Evolutionary conservation across 352 stramenopile species (phyloP).

Genomic region (Discostella stelligera): DNA sequence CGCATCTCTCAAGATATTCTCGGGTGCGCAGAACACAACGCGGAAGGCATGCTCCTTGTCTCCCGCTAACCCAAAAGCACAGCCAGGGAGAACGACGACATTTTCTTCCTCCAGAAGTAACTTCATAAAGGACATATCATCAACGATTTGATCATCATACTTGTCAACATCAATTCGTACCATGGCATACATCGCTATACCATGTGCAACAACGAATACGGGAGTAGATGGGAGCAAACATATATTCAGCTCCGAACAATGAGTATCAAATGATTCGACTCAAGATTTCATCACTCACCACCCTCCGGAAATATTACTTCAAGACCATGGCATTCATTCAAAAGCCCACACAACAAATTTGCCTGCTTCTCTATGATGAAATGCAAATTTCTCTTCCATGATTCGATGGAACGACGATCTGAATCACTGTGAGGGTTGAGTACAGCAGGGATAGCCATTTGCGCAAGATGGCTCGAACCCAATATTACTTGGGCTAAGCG

Average conservation of each 20-base stretch:
- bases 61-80: slow-evolving; percentile 80
- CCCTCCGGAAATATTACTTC: slow-evolving; percentile 88
- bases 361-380: slow-evolving; percentile 86
- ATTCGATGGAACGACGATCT: slow-evolving; percentile 76
- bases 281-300: neutral
- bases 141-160: slow-evolving; percentile 84
- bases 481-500: slow-evolving; percentile 91
- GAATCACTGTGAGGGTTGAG: slow-evolving; percentile 79
- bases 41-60: slow-evolving; percentile 61
- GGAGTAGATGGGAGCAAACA: neutral
- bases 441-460: slow-evolving; percentile 85
- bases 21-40: slow-evolving; percentile 81
- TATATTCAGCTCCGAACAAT: neutral
- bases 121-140: slow-evolving; percentile 92
- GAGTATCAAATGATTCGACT: neutral
- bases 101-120: slow-evolving; percentile 93
- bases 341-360: slow-evolving; percentile 83
- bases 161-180: slow-evolving; percentile 81
- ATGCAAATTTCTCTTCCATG: slow-evolving; percentile 88
- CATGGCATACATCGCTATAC: slow-evolving; percentile 93
- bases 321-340: slow-evolving; percentile 86
- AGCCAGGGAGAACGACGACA: slow-evolving; percentile 92
- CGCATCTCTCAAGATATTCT: slow-evolving; percentile 65
- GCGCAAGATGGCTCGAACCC: slow-evolving; percentile 88
- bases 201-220: neutral